Evolutionary conservation across 306 rosid genomes (phyloP), one percentile per base, ranked within the genome.

Genomic region (Rosa chinensis): DNA sequence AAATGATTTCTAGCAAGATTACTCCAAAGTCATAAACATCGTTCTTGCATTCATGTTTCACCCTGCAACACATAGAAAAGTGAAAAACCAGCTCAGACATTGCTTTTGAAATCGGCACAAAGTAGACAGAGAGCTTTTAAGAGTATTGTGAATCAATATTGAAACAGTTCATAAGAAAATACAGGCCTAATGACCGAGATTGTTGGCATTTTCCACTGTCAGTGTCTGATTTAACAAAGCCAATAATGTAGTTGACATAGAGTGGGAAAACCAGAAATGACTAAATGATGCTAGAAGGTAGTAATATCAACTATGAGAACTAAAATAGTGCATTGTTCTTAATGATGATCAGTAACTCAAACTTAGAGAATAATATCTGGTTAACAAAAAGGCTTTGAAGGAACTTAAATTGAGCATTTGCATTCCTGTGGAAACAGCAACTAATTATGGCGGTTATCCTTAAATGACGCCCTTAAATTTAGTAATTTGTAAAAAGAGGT

Each of bases 11-110:
- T 42, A 91, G 88, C 84, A 93, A 81, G 83, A 95, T 85, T 67
- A 89, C 96, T 53, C 99, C 99, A 78, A 93, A 90, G 85, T 91
- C 97, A 71, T 90, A 90, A 72, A 95, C 91, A 80, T 95, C 97
- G 83, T 84, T 87, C 92, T 95, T 91, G 75, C 89, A 97, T 12
- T 70, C 92, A 75, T 87, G 85, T 28, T 83, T 82, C 43, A 71
- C 82, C 84, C 97, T 94, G 88, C 81, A 78, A 72, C 32, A 78
- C 11, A 71, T 61, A 59, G 42, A 16, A 16, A 66, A 37, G 18
- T 66, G 66, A n/a, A 56, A 10, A 52, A 48, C 44, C 13, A 0
- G 44, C 44, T 72, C 62, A 17, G 61, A 53, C 18, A 23, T 44
- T 69, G 37, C 56, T 45, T 12, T n/a, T 21, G 40, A 42, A 70